Base-by-base conservation (phyloP, 2,329 filamentous ascomycete genomes). In the Alternaria panax region DNA sequence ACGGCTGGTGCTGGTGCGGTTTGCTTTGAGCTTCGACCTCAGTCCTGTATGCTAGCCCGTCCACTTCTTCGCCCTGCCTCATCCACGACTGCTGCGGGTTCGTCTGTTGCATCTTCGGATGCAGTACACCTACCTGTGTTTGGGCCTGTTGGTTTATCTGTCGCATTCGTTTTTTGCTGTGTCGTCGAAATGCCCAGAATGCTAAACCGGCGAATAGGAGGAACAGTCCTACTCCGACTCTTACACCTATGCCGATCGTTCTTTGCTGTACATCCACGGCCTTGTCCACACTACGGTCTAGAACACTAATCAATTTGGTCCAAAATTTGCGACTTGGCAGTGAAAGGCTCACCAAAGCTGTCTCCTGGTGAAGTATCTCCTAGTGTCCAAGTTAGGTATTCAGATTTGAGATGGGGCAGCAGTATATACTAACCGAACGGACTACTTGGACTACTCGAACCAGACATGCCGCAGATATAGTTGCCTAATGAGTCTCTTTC, bases 91-190 rank as follows among this genome's bases (percentile, higher is more conserved):
- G 54, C 6, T 42, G 47, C 18, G 25, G 14, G 38, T 52, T 14
- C 9, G 24, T 30, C 28, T 28, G 41, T 16, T 47, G 18, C 18
- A 30, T 38, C 16, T 18, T 25, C 7, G 18, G 48, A 30, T 52
- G 48, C 20, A 22, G 6, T 14, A 28, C 4, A 28, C 16, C 24
- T 16, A 28, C 22, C 22, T 51, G 38, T 28, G 28, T 38, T 11
- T 51, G 38, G 16, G 46, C 18, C 45, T 56, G 53, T 24, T 57
- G 16, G 28, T 57, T 57, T 27, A 57, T 57, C 11, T 30, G 46
- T 51, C 34, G 46, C 28, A 34, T 40, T n/a, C 41, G 47, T 41
- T 53, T 52, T 22, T 52, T 57, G 45, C 47, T 52, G 14, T 46
- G 54, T 25, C 48, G 47, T 34, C 48, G 43, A 12, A 57, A 53